These are phyloP conservation scores for Sarcomyxa edulis DNA, from an alignment of 768 basidiomycete species.

Conservation along the genomic window DNA sequence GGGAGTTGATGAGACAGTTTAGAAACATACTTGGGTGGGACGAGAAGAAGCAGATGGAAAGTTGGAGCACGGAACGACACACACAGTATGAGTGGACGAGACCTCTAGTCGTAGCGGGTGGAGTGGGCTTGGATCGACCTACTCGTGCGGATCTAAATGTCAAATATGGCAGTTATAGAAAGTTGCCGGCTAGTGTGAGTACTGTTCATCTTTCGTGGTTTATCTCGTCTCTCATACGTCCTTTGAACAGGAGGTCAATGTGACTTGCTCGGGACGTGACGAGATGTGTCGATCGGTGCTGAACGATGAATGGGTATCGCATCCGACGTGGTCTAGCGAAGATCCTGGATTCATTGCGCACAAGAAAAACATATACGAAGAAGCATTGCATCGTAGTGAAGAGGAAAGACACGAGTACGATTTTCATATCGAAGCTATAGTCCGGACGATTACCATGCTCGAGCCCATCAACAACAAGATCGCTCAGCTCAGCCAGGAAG, in stretches of 20 bases:
- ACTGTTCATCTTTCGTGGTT: constrained; percentile 1
- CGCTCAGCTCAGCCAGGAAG: constrained; percentile 69
- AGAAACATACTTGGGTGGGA: constrained; percentile 87
- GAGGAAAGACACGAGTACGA: constrained; percentile 99
- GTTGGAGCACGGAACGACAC: constrained; percentile 44
- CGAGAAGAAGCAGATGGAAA: constrained; percentile 59
- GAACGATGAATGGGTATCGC: constrained; percentile 98
- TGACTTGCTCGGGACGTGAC: constrained; percentile 91
- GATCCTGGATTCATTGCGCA: constrained; percentile 88
- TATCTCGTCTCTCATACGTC: background rate
- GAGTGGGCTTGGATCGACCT: constrained; percentile 32
- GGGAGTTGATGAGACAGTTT: constrained; percentile 77
- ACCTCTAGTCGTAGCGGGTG: constrained; percentile 42
- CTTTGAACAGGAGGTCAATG: constrained; percentile 65
- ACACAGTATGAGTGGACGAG: constrained; percentile 46
- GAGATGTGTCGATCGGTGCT: constrained; percentile 95
- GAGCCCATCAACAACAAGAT: constrained; percentile 92
- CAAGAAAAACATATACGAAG: constrained; percentile 95
- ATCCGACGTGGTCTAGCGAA: constrained; percentile 93
- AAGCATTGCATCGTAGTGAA: constrained; percentile 92
- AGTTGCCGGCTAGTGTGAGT: constrained; percentile 73
- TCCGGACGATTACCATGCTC: constrained; percentile 83
- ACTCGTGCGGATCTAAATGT: constrained; percentile 63
- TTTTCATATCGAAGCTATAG: constrained; percentile 95
- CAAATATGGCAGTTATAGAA: constrained; percentile 87